Conservation (phyloP, 169 alveolate genomes). For the Cryptosporidium viatorum region DNA sequence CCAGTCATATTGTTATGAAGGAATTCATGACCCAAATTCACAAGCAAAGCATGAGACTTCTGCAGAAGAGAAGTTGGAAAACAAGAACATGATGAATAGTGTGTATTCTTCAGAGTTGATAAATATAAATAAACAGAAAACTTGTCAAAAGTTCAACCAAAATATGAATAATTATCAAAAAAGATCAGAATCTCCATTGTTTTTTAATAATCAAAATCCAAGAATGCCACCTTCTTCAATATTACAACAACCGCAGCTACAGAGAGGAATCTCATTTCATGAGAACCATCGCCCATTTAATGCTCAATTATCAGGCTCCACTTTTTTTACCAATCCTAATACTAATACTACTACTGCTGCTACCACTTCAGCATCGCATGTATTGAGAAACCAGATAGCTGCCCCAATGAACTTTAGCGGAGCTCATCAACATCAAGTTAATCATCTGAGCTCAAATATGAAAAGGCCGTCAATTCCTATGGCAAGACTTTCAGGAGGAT, state of each 20-base stretch:
- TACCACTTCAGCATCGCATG: background rate
- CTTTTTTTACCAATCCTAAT: background rate
- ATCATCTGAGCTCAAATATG: background rate
- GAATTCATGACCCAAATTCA: background rate
- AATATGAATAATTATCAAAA: background rate
- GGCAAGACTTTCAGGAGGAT: background rate
- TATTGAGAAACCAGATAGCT: background rate
- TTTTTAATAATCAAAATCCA: background rate
- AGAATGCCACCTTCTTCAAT: background rate
- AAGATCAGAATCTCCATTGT: constrained; percentile 8
- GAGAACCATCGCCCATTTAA: background rate
- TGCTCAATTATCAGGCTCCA: background rate
- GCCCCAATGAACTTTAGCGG: background rate
- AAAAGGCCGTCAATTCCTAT: background rate
- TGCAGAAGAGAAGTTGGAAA: constrained; percentile 16
- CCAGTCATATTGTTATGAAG: constrained; percentile 58
- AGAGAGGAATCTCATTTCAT: background rate
- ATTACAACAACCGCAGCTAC: constrained; percentile 6
- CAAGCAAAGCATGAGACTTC: background rate
- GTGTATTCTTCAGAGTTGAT: background rate
- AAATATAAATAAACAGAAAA: background rate
- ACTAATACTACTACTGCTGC: background rate
- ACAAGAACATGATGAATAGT: constrained; percentile 23
- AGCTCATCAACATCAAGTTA: background rate
- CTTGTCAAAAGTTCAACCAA: background rate